phyloP scores from a whole-genome alignment of 352 stramenopile genomes.

The Phytophthora litchii region DNA sequence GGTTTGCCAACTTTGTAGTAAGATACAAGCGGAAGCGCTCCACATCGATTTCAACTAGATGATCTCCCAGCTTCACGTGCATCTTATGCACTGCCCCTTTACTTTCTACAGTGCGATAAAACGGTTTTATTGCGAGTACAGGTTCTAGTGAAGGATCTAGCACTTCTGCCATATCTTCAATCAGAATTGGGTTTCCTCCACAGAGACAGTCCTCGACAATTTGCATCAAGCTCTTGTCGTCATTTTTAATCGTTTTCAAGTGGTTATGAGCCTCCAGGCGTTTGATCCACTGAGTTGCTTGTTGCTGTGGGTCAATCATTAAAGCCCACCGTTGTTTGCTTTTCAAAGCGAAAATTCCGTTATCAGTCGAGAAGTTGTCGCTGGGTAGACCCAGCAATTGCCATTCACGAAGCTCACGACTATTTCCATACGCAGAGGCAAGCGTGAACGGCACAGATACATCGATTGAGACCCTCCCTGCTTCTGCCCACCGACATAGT shows the following conservation, averaged over 20 bases:
- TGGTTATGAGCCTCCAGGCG: slow-evolving; percentile 72
- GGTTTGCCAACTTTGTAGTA: slow-evolving; percentile 92
- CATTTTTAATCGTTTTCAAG: slow-evolving; percentile 78
- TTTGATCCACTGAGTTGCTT: slow-evolving; percentile 93
- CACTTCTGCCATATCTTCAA: slow-evolving; percentile 61
- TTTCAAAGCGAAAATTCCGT: slow-evolving; percentile 89
- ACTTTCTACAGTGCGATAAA: slow-evolving; percentile 4
- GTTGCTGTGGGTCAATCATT: slow-evolving; percentile 94
- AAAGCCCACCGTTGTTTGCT: slow-evolving; percentile 90
- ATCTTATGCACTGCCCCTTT: slow-evolving; percentile 1
- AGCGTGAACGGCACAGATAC: slow-evolving; percentile 63
- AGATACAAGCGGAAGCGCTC: slow-evolving; percentile 89
- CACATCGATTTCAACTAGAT: slow-evolving; percentile 71
- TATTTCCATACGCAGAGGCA: slow-evolving; percentile 74
- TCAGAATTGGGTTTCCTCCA: slow-evolving; percentile 50
- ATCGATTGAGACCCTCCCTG: slow-evolving; percentile 17
- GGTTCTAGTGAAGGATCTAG: slow-evolving; percentile 65
- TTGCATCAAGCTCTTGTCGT: slow-evolving; percentile 46
- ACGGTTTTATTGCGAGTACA: slow-evolving; percentile 43
- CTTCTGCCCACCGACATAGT: slow-evolving; percentile 36
- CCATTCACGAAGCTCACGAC: slow-evolving; percentile 88
- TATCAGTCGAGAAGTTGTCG: slow-evolving; percentile 90
- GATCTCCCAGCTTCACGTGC: slow-evolving; percentile 75
- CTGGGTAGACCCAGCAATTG: slow-evolving; percentile 88
- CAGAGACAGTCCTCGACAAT: slow-evolving; percentile 48